Evolutionary conservation across 2,329 filamentous ascomycete genomes (phyloP).

Genomic region (Epichloe coenophiala): DNA sequence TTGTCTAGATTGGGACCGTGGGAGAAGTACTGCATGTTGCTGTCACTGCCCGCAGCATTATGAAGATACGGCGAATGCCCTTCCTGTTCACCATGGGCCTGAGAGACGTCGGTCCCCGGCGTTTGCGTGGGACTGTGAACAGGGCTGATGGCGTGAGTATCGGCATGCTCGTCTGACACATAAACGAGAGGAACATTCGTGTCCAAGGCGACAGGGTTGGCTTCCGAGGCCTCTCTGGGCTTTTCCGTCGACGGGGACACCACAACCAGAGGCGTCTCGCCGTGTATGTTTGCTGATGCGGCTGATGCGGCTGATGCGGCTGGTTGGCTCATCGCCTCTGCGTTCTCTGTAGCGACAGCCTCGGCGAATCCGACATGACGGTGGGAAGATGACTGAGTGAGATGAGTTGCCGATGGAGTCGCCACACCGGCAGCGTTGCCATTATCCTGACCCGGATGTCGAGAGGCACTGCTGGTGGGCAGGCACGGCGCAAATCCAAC

Average conservation of each 20-base stretch:
- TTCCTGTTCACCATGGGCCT: not conserved
- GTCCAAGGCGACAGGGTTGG: not conserved
- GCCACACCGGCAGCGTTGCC: not conserved
- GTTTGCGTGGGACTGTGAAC: conserved; percentile 2
- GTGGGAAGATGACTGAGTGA: conserved; percentile 4
- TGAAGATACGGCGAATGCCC: conserved; percentile 3
- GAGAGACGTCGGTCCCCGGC: not conserved
- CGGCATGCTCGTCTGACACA: conserved; percentile 1
- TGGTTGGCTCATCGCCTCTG: not conserved
- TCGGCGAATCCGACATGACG: conserved; percentile 45
- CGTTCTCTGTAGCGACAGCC: conserved; percentile 6
- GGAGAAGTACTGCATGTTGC: conserved; percentile 13
- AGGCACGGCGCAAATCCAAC: conserved; percentile 18
- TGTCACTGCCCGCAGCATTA: conserved; percentile 8
- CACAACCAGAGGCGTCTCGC: not conserved
- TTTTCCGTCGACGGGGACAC: not conserved
- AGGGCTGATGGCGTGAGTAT: conserved; percentile 1
- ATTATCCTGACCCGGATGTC: not conserved
- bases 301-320: not conserved
- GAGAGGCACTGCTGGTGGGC: not conserved
- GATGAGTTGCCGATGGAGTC: conserved; percentile 10
- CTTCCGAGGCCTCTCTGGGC: not conserved
- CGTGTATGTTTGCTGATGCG: not conserved
- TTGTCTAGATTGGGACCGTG: conserved; percentile 24
- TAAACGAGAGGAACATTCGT: conserved; percentile 5